phyloP scores from a whole-genome alignment of 768 basidiomycete genomes.

The Pulveroboletus sp. region DNA sequence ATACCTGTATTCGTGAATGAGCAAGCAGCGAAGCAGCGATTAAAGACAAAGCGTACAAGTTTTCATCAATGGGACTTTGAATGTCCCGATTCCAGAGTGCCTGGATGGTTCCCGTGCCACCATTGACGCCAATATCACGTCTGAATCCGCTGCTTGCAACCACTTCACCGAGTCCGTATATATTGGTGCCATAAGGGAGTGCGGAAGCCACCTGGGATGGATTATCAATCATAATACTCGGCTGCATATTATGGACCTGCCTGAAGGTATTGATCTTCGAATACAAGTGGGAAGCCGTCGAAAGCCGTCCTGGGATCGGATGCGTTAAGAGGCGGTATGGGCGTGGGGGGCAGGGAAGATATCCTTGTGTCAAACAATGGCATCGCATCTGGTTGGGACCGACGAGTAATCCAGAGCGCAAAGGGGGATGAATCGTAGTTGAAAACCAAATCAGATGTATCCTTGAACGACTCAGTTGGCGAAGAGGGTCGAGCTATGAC shows the following conservation, averaged over 20 bases:
- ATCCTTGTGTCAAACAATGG: slow-evolving; percentile 71
- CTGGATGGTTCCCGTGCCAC: slow-evolving; percentile 54
- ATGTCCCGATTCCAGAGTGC: slow-evolving; percentile 64
- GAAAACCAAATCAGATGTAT: slow-evolving; percentile 61
- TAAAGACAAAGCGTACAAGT: slow-evolving; percentile 40
- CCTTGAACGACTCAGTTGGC: slow-evolving; percentile 31
- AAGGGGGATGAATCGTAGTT: slow-evolving; percentile 64
- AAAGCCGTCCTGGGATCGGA: slow-evolving; percentile 52
- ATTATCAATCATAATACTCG: background rate
- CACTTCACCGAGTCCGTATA: slow-evolving; percentile 77
- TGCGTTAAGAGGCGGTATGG: slow-evolving; percentile 48
- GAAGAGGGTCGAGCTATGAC: slow-evolving; percentile 41
- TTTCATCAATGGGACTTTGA: slow-evolving; percentile 61
- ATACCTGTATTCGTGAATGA: slow-evolving; percentile 41
- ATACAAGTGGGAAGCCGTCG: slow-evolving; percentile 64
- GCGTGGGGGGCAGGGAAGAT: slow-evolving; percentile 55
- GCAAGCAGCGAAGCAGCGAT: background rate
- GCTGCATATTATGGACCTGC: slow-evolving; percentile 25
- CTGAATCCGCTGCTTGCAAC: slow-evolving; percentile 66
- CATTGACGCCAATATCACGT: slow-evolving; percentile 50
- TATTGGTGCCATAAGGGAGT: slow-evolving; percentile 61
- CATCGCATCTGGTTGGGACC: slow-evolving; percentile 47
- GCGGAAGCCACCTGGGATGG: slow-evolving; percentile 53
- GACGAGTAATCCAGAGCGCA: slow-evolving; percentile 76
- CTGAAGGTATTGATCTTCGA: slow-evolving; percentile 79